Evolutionary conservation across 2,329 filamentous ascomycete species (phyloP).

Genomic region (Leptodontidium sp.): DNA sequence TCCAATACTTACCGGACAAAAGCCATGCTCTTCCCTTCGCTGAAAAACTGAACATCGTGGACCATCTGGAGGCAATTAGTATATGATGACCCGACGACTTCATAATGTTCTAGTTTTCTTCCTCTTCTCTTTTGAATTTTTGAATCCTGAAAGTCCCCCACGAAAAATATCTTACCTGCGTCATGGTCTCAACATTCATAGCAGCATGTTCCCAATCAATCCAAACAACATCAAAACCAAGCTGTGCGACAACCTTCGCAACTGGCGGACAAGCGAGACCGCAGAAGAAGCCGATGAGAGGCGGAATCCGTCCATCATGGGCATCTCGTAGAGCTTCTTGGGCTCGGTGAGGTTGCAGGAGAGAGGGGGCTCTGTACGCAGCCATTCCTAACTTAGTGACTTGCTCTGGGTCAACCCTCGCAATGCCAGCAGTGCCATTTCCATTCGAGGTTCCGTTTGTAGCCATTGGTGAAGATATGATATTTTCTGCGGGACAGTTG

Average conservation of each 20-base stretch:
- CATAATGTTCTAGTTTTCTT: too few relatives aligned
- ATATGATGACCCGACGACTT: neutral
- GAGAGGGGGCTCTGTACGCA: conserved; percentile 53
- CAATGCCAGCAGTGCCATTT: neutral
- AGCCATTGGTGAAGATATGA: conserved; percentile 12
- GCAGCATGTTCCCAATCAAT: conserved; percentile 59
- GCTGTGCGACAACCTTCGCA: conserved; percentile 52
- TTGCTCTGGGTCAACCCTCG: conserved; percentile 15
- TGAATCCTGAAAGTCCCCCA: neutral
- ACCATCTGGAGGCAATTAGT: conserved; percentile 49
- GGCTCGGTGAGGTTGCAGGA: conserved; percentile 56
- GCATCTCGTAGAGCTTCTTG: conserved; percentile 57
- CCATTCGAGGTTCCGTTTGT: conserved; percentile 18
- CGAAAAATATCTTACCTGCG: conserved; percentile 42
- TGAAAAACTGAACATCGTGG: conserved; percentile 56
- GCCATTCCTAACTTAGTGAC: conserved; percentile 48
- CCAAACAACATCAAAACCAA: conserved; percentile 55
- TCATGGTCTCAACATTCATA: conserved; percentile 59
- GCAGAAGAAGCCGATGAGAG: conserved; percentile 53
- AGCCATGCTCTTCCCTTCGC: conserved; percentile 54
- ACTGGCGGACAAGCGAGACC: conserved; percentile 52
- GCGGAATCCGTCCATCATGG: conserved; percentile 54
- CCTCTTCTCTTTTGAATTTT: neutral
- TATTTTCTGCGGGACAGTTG: neutral
- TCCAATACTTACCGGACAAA: conserved; percentile 50